Percentiles rank a stretch among this genome's conserved stretches.
phyloP scores from a whole-genome alignment of 2,329 filamentous ascomycete genomes.

The Fusarium sp. region DNA sequence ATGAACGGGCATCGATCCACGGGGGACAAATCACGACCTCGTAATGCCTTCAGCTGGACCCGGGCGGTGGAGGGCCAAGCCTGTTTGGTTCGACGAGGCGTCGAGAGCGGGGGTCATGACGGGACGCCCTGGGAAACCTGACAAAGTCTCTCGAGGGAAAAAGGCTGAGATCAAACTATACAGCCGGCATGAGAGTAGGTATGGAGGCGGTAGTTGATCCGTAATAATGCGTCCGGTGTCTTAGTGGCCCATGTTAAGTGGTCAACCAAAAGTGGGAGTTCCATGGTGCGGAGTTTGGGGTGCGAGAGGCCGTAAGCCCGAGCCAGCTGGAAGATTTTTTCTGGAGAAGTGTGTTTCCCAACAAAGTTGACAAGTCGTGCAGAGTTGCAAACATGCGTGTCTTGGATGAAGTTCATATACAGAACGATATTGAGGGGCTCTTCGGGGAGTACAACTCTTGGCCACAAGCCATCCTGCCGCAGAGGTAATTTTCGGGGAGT shows the following conservation, averaged over 20 bases:
- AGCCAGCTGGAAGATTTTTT: background rate
- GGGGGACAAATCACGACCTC: slow-evolving; percentile 35
- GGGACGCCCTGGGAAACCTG: background rate
- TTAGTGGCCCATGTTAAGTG: slow-evolving; percentile 3
- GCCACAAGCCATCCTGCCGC: background rate
- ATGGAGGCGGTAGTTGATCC: slow-evolving; percentile 12
- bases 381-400: background rate
- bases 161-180: slow-evolving; percentile 19
- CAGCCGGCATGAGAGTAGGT: slow-evolving; percentile 5
- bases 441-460: slow-evolving; percentile 18
- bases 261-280: background rate
- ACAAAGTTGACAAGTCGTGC: background rate
- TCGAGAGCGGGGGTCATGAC: slow-evolving; percentile 6
- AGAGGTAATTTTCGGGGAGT: slow-evolving; percentile 17
- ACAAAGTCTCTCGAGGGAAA: background rate
- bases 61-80: slow-evolving; percentile 17
- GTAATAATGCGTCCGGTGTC: slow-evolving; percentile 8
- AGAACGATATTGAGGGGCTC: background rate
- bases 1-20: slow-evolving; percentile 19
- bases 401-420: slow-evolving; percentile 4
- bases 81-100: slow-evolving; percentile 10
- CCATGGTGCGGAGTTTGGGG: slow-evolving; percentile 33
- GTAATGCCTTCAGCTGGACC: background rate
- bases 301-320: slow-evolving; percentile 30
- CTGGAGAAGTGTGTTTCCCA: background rate